Evolutionary conservation across 371 early-diverging fungal genomes (phyloP).

Genomic region (Hamiltosporidium tvaerminnensis): DNA sequence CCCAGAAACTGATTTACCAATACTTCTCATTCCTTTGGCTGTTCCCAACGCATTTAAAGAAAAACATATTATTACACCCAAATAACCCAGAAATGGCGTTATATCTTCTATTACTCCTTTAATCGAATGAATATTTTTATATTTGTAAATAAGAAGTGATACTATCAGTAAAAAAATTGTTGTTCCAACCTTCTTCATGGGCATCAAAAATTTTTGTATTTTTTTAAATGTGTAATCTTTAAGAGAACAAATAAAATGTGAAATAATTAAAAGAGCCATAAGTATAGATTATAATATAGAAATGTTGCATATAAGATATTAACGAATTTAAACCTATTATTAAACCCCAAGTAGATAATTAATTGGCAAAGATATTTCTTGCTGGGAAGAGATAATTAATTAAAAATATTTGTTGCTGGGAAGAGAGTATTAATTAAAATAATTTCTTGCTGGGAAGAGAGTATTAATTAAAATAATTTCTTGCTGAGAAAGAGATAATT

Average conservation of each 20-base stretch:
- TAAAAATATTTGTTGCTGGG: no score
- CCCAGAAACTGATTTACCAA: constrained; percentile 45
- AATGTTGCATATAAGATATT: background rate
- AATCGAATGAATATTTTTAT: background rate
- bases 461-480: no score
- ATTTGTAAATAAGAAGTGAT: background rate
- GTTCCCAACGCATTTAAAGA: constrained; percentile 44
- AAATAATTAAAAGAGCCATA: background rate
- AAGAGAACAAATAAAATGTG: background rate
- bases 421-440: no score
- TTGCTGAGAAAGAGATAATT: no score
- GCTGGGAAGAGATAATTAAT: no score
- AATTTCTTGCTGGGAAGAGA: no score
- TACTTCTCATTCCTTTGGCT: constrained; percentile 26
- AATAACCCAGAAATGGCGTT: constrained; percentile 17
- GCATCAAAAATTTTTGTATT: background rate
- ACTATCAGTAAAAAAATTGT: background rate
- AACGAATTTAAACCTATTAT: no score
- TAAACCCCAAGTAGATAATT: no score
- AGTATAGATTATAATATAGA: background rate
- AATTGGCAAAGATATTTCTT: no score
- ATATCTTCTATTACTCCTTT: background rate
- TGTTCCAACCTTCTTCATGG: no score
- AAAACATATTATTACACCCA: constrained; percentile 44
- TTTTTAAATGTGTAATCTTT: background rate